Base-by-base conservation (phyloP, 2,329 filamentous ascomycete genomes). In the Pseudocercospora fuligena region DNA sequence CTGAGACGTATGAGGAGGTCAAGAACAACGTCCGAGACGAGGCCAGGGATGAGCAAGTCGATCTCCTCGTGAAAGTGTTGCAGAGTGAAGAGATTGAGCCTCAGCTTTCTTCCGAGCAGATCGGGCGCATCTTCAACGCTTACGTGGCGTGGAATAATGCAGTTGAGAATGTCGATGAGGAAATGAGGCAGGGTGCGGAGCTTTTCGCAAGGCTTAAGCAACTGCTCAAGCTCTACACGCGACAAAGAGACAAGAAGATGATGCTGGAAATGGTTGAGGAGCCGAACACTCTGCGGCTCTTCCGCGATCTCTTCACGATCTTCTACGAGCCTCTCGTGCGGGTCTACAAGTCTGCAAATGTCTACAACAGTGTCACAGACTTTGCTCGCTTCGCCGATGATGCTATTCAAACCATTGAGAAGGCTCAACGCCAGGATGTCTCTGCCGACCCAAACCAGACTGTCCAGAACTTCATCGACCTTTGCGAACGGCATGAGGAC, bases 291-390 rank as follows among this genome's bases (percentile, higher is more conserved):
- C 85, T 99, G n/a, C 91, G 96, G 77, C 86, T 99, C 29, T 95
- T 99, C 86, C 89, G 93, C 57, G 95, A 99, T 75, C 86, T 99
- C 25, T 98, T 99, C 79, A 97, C 93, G 36, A 98, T 99, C 77
- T 99, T 99, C 82, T 99, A 99, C 80, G 95, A 99, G 78, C 95
- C 95, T 0, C 88, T 99, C 23, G 93, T 99, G 16, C 88, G 95
- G 57, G 95, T 99, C 0, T 99, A 99, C 85, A 99, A 98, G 81
- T 97, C 94, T 21, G 95, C 95, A 70, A 99, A 98, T 74, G 94
- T 99, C 27, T 98, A 98, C 84, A 95, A 89, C 83, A 96, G 92
- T 76, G 94, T 99, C 67, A 98, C 94, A 0, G 95, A 99, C 79
- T 98, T 99, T 81, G 92, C 94, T 0, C 85, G 89, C 46, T 99